Evolutionary conservation across 345 rosid genomes (phyloP).

Genomic region (Rhodamnia rubescens): DNA sequence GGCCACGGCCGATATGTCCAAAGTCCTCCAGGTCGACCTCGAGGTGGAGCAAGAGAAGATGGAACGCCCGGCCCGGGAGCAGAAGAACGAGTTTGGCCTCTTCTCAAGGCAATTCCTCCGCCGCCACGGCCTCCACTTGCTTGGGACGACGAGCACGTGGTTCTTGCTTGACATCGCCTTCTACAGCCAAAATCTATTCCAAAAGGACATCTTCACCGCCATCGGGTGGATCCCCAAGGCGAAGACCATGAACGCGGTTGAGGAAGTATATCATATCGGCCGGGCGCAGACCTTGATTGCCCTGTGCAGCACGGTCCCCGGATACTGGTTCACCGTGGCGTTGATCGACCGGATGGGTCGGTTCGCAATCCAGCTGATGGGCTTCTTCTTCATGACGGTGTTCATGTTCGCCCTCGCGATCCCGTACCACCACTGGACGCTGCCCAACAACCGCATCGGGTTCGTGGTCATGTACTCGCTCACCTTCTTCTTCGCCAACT

Average conservation of each 20-base stretch:
- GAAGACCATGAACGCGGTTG: not conserved
- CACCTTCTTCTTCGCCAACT: not conserved
- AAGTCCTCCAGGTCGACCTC: not conserved
- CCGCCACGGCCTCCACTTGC: not conserved
- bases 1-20: not conserved
- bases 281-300: not conserved
- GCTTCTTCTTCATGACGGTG: not conserved
- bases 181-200: not conserved
- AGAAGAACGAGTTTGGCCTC: not conserved
- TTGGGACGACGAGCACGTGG: not conserved
- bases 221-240: not conserved
- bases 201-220: not conserved
- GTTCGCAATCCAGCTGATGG: not conserved
- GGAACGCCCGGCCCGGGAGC: not conserved
- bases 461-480: not conserved
- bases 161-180: not conserved
- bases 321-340: not conserved
- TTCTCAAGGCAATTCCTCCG: not conserved
- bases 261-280: not conserved
- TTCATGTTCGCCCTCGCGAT: not conserved
- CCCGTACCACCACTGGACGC: not conserved
- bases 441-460: not conserved
- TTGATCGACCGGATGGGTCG: not conserved
- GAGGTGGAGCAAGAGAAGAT: not conserved
- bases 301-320: not conserved